These are phyloP conservation scores for Albugo candida DNA, from an alignment of 352 stramenopile genomes.

Conservation along the genomic window DNA sequence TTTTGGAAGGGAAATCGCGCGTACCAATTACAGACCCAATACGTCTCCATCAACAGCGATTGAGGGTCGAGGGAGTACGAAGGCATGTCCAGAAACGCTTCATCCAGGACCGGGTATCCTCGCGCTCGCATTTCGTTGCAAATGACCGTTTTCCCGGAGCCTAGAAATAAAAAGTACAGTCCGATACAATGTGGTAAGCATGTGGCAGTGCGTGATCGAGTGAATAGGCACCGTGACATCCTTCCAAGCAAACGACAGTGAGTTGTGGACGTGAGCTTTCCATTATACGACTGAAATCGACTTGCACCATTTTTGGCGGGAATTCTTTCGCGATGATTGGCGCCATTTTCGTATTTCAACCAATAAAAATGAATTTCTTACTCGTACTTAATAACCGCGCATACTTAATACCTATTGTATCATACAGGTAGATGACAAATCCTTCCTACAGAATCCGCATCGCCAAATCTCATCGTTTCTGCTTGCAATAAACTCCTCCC, in stretches of 20 bases:
- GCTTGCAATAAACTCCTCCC: too few species aligned
- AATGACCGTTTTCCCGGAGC: conserved; percentile 66
- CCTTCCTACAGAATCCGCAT: too few species aligned
- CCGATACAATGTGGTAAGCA: neutral
- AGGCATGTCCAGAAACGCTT: conserved; percentile 81
- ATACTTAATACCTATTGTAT: too few species aligned
- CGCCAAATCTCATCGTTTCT: too few species aligned
- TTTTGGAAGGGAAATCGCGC: neutral
- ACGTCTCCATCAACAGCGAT: conserved; percentile 80
- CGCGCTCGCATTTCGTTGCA: conserved; percentile 51
- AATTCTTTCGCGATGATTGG: too few species aligned
- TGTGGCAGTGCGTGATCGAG: neutral
- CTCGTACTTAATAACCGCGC: too few species aligned
- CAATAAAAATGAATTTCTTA: too few species aligned
- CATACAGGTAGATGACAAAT: too few species aligned
- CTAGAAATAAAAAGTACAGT: conserved; percentile 5
- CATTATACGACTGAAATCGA: too few species aligned
- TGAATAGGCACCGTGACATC: conserved; percentile 43
- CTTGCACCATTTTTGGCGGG: too few species aligned
- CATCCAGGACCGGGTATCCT: conserved; percentile 64
- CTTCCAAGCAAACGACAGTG: conserved; percentile 70
- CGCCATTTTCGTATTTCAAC: too few species aligned
- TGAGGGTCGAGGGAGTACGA: conserved; percentile 71
- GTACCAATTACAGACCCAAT: conserved; percentile 74
- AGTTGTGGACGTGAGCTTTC: conserved; percentile 17